Evolutionary conservation across 768 basidiomycete species (phyloP).

Genomic region (Porpolomopsis calyptriformis): DNA sequence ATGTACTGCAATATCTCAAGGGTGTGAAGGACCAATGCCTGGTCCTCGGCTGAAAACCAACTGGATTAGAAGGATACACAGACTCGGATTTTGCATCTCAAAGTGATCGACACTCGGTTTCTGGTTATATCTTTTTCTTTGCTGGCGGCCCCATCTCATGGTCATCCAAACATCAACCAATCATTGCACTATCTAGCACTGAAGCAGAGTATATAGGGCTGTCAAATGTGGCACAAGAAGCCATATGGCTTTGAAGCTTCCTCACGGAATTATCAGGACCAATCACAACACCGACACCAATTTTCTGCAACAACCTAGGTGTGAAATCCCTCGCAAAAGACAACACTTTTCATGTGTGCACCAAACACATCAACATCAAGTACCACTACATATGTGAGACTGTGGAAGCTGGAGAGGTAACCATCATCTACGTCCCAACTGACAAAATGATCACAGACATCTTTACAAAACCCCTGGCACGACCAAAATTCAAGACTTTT

Average conservation of each 20-base stretch:
- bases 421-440: too few relatives aligned
- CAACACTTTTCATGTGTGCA: conserved; percentile 1
- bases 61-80: too few relatives aligned
- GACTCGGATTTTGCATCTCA: conserved; percentile 10
- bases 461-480: too few relatives aligned
- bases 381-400: conserved; percentile 19
- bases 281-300: too few relatives aligned
- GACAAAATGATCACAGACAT: too few relatives aligned
- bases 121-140: background rate
- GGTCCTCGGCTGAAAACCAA: too few relatives aligned
- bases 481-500: too few relatives aligned
- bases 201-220: conserved; percentile 13
- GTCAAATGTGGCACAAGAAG: background rate
- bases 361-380: conserved; percentile 12
- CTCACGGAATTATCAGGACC: conserved; percentile 1
- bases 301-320: background rate
- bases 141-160: conserved; percentile 6
- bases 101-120: background rate
- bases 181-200: conserved; percentile 11
- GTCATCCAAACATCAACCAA: conserved; percentile 12
- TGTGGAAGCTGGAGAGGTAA: too few relatives aligned
- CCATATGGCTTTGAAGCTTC: conserved; percentile 19
- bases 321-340: conserved; percentile 1
- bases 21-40: too few relatives aligned
- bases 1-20: too few relatives aligned